Conservation (phyloP, 1,139 yeast genomes). For the Debaryomyces sp. region DNA sequence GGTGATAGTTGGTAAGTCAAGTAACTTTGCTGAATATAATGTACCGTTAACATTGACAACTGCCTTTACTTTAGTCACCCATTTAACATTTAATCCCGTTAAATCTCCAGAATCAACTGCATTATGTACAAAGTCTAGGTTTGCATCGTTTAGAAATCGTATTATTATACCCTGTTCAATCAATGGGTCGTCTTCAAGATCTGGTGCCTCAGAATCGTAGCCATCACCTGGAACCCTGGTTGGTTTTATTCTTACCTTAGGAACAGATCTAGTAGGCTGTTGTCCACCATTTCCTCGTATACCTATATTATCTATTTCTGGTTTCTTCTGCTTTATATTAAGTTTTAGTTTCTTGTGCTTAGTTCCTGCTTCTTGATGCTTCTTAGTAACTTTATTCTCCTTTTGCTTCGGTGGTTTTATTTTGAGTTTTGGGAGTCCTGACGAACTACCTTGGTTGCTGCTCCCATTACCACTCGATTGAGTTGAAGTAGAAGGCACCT, state of each 20-base stretch:
- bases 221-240: slow-evolving; percentile 92
- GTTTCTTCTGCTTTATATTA: slow-evolving; percentile 19
- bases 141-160: slow-evolving; percentile 78
- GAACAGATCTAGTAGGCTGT: slow-evolving; percentile 36
- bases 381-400: slow-evolving; percentile 12
- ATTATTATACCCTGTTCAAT: slow-evolving; percentile 84
- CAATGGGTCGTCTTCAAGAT: slow-evolving; percentile 91
- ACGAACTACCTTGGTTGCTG: slow-evolving; percentile 5
- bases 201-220: slow-evolving; percentile 96
- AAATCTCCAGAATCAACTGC: slow-evolving; percentile 85
- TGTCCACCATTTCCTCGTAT: slow-evolving; percentile 11
- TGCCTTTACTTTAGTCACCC: slow-evolving; percentile 82
- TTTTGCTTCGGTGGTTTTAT: slow-evolving; percentile 28
- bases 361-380: neutral
- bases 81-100: slow-evolving; percentile 70
- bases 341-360: slow-evolving; percentile 23
- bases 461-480: slow-evolving; percentile 12
- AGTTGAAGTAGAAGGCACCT: slow-evolving; percentile 21
- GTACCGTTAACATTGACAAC: slow-evolving; percentile 57
- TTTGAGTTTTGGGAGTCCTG: slow-evolving; percentile 27
- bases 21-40: slow-evolving; percentile 78
- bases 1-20: slow-evolving; percentile 88
- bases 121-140: slow-evolving; percentile 73
- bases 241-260: slow-evolving; percentile 78
- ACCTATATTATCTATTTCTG: slow-evolving; percentile 8